Evolutionary conservation across 1,139 yeast genomes (phyloP).

Genomic region (Geotrichum australiense): DNA sequence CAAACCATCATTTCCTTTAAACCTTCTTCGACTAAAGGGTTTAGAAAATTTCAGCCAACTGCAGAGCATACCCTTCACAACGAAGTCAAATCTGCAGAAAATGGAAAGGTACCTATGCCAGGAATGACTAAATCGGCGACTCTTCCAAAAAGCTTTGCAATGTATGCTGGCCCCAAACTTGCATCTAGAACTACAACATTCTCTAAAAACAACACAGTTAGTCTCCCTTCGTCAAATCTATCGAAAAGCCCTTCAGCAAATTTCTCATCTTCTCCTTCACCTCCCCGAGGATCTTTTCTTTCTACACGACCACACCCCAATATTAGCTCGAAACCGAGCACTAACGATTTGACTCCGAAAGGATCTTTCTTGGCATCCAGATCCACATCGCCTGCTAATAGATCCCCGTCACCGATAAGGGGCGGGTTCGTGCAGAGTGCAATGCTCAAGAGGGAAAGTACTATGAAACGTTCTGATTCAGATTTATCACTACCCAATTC

Average conservation of each 20-base stretch:
- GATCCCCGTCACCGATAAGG: slow-evolving; percentile 23
- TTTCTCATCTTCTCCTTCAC: slow-evolving; percentile 11
- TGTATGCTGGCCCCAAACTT: no score
- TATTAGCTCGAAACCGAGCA: slow-evolving; percentile 11
- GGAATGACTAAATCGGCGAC: slow-evolving; percentile 12
- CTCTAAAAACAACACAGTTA: slow-evolving; percentile 1
- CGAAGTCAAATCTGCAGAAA: slow-evolving; percentile 7
- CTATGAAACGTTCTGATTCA: slow-evolving; percentile 11
- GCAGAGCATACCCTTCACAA: slow-evolving; percentile 14
- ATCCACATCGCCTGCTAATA: slow-evolving; percentile 12
- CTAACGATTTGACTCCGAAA: slow-evolving; percentile 7
- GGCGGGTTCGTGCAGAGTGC: slow-evolving; percentile 32
- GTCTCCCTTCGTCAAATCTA: slow-evolving; percentile 8
- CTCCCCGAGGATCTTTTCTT: slow-evolving; percentile 13
- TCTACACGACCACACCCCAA: slow-evolving; percentile 13
- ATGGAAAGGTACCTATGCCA: slow-evolving; percentile 17
- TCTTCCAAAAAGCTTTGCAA: neutral
- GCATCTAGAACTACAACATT: slow-evolving; percentile 10
- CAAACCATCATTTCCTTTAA: slow-evolving; percentile 3
- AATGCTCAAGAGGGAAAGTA: slow-evolving; percentile 27
- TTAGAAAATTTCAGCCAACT: slow-evolving; percentile 13
- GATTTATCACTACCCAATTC: slow-evolving; percentile 17
- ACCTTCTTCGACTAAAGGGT: slow-evolving; percentile 6
- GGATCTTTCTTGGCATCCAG: slow-evolving; percentile 18
- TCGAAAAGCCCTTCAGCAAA: neutral